Percentiles rank a stretch among this genome's conserved stretches.
Evolutionary conservation across 495 filamentous ascomycete genomes (phyloP).

Genomic region (Penicillium soppii): DNA sequence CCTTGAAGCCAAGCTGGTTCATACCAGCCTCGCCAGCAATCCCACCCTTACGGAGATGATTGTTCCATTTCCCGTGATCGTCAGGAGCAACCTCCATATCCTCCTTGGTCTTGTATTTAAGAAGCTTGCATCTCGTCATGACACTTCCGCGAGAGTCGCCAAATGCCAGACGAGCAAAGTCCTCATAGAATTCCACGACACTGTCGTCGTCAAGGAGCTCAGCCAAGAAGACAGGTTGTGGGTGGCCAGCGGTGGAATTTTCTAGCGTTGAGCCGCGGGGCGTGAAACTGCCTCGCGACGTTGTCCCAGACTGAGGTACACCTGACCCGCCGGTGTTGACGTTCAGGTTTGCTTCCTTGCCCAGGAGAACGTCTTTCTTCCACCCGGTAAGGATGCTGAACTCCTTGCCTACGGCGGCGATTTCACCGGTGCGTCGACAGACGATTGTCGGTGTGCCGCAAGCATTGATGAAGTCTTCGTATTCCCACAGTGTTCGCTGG

Average conservation of each 20-base stretch:
- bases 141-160: slow-evolving; percentile 81
- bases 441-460: slow-evolving; percentile 88
- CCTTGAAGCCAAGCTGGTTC: slow-evolving; percentile 69
- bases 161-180: slow-evolving; percentile 89
- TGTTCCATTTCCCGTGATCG: slow-evolving; percentile 46
- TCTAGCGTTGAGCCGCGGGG: slow-evolving; percentile 41
- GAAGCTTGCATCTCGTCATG: slow-evolving; percentile 77
- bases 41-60: slow-evolving; percentile 45
- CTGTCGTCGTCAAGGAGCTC: slow-evolving; percentile 93
- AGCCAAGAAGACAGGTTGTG: slow-evolving; percentile 81
- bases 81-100: slow-evolving; percentile 48
- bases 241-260: slow-evolving; percentile 30
- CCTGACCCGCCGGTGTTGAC: slow-evolving; percentile 64
- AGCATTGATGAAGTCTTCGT: slow-evolving; percentile 85
- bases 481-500: slow-evolving; percentile 87
- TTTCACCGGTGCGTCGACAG: slow-evolving; percentile 86
- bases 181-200: slow-evolving; percentile 92
- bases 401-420: slow-evolving; percentile 90
- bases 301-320: slow-evolving; percentile 27
- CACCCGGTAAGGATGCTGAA: slow-evolving; percentile 93
- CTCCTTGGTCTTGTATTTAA: slow-evolving; percentile 85
- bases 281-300: slow-evolving; percentile 49
- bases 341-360: slow-evolving; percentile 85
- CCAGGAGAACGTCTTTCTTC: slow-evolving; percentile 86
- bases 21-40: slow-evolving; percentile 79